phyloP scores from a whole-genome alignment of 768 basidiomycete species.

The Tylopilus sp. region DNA sequence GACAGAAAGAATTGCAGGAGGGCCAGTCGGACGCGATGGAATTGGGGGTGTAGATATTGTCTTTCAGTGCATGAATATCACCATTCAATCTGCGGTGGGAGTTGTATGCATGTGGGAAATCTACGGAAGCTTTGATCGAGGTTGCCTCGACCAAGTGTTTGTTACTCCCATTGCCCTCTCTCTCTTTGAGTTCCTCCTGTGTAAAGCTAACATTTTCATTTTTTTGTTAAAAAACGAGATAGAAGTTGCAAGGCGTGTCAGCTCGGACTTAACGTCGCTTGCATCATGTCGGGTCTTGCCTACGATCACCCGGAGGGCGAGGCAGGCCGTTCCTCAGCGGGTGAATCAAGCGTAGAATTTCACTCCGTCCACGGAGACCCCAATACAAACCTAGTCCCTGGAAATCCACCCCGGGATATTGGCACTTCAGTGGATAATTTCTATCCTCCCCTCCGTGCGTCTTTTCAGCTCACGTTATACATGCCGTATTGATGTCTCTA shows the following conservation, averaged over 20 bases:
- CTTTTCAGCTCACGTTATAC: not conserved
- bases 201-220: not conserved
- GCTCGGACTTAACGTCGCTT: not conserved
- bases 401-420: slow-evolving; percentile 2
- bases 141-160: not conserved
- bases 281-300: slow-evolving; percentile 29
- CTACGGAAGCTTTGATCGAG: not conserved
- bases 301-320: slow-evolving; percentile 25
- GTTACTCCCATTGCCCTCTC: not conserved
- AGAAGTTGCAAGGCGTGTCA: not conserved
- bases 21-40: slow-evolving; percentile 15
- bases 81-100: not conserved
- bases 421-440: slow-evolving; percentile 12
- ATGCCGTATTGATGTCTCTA: slow-evolving; percentile 6
- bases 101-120: slow-evolving; percentile 13
- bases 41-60: slow-evolving; percentile 5
- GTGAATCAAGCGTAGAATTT: slow-evolving; percentile 4
- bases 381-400: slow-evolving; percentile 6
- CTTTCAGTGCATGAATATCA: too few species aligned
- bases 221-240: not conserved
- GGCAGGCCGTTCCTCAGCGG: slow-evolving; percentile 4
- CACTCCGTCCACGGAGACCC: not conserved
- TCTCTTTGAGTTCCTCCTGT: not conserved
- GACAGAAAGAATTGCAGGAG: slow-evolving; percentile 8
- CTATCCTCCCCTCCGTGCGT: slow-evolving; percentile 24